Evolutionary conservation across 768 basidiomycete genomes (phyloP).

Genomic region (Hortiboletus campestris): DNA sequence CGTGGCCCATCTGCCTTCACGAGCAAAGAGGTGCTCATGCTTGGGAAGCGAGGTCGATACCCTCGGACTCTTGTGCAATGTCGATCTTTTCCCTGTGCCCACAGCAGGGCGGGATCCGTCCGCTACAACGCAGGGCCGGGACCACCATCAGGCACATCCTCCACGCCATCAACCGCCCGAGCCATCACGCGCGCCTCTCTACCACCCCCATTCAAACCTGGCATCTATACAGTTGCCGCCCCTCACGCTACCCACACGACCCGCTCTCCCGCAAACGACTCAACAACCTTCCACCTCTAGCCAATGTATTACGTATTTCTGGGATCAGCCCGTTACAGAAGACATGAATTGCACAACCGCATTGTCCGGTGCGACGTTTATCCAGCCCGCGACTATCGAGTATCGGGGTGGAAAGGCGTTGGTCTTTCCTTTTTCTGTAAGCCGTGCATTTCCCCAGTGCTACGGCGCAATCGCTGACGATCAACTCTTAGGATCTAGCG

Average conservation of each 20-base stretch:
- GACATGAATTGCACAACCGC: slow-evolving; percentile 43
- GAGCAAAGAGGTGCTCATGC: slow-evolving; percentile 4
- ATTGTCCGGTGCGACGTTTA: slow-evolving; percentile 62
- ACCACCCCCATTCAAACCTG: slow-evolving; percentile 15
- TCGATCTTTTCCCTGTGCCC: slow-evolving; percentile 70
- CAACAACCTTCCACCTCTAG: slow-evolving; percentile 11
- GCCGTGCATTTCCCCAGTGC: slow-evolving; percentile 13
- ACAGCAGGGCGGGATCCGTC: slow-evolving; percentile 9
- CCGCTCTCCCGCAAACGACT: background rate
- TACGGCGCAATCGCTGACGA: slow-evolving; percentile 1
- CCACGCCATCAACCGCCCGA: slow-evolving; percentile 5
- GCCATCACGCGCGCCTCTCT: slow-evolving; percentile 10
- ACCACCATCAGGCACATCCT: slow-evolving; percentile 15
- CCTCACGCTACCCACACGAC: slow-evolving; percentile 13
- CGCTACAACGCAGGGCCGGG: slow-evolving; percentile 1
- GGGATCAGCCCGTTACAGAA: slow-evolving; percentile 45
- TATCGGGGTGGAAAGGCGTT: slow-evolving; percentile 50
- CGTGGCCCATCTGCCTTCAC: background rate
- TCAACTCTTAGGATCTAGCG: slow-evolving; percentile 54
- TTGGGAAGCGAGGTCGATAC: slow-evolving; percentile 53
- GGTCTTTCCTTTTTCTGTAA: slow-evolving; percentile 65
- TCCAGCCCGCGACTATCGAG: slow-evolving; percentile 53
- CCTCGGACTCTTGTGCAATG: slow-evolving; percentile 72
- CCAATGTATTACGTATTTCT: slow-evolving; percentile 42
- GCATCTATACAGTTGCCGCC: slow-evolving; percentile 23